phyloP scores from a whole-genome alignment of 2,329 filamentous ascomycete genomes.

The Aureobasidium sp. region DNA sequence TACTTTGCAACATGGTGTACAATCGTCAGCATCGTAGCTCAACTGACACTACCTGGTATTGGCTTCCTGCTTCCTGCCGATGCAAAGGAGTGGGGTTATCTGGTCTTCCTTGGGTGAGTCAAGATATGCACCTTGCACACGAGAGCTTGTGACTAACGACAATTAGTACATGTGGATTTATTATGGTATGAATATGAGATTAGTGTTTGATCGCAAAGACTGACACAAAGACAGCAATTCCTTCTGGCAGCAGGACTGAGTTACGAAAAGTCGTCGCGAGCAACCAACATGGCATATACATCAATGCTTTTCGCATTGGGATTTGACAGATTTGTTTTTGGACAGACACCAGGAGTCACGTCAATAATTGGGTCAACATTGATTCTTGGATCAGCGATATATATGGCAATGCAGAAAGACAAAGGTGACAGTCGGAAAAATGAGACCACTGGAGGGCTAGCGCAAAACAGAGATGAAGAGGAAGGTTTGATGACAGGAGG shows the following conservation, averaged over 20 bases:
- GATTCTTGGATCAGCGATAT: slow-evolving; percentile 60
- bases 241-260: slow-evolving; percentile 71
- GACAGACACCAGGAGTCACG: slow-evolving; percentile 49
- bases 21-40: slow-evolving; percentile 56
- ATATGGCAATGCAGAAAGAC: slow-evolving; percentile 53
- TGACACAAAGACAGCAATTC: slow-evolving; percentile 52
- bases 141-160: background rate
- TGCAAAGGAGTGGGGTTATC: slow-evolving; percentile 56
- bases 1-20: slow-evolving; percentile 71
- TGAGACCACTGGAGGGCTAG: slow-evolving; percentile 12
- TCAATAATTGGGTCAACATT: slow-evolving; percentile 56
- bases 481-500: slow-evolving; percentile 24
- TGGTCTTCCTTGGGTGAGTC: slow-evolving; percentile 55
- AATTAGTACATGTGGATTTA: slow-evolving; percentile 57
- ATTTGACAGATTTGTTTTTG: slow-evolving; percentile 59
- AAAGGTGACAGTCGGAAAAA: slow-evolving; percentile 20
- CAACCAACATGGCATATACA: slow-evolving; percentile 62
- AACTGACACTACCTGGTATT: slow-evolving; percentile 50
- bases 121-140: background rate
- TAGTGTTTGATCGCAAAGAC: background rate
- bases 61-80: slow-evolving; percentile 51
- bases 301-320: slow-evolving; percentile 63
- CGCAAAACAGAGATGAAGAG: slow-evolving; percentile 28
- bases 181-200: slow-evolving; percentile 46
- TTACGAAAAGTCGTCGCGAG: slow-evolving; percentile 58